Evolutionary conservation across 352 stramenopile species (phyloP).

Genomic region (Blastocystis sp.): DNA sequence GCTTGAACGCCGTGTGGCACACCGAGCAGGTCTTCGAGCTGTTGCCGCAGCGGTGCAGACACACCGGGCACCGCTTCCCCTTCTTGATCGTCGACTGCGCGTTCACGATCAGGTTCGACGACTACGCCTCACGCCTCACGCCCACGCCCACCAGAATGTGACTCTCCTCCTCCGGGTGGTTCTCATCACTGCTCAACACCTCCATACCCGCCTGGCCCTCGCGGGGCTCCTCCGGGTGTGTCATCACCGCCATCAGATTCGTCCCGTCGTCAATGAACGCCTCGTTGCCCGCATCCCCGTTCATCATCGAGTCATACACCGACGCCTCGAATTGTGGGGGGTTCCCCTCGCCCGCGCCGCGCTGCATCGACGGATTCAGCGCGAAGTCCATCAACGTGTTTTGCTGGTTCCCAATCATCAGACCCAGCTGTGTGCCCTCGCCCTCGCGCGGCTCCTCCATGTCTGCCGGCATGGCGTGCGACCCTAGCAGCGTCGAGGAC

Average conservation of each 20-base stretch:
- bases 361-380: background rate
- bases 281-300: background rate
- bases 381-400: conserved; percentile 32
- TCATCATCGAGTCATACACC: conserved; percentile 34
- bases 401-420: background rate
- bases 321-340: background rate
- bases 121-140: conserved; percentile 2
- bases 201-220: background rate
- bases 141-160: background rate
- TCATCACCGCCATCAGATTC: conserved; percentile 10
- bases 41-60: conserved; percentile 52
- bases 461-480: background rate
- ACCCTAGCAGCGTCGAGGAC: background rate
- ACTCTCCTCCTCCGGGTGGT: background rate
- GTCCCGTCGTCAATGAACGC: conserved; percentile 16
- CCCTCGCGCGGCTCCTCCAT: background rate
- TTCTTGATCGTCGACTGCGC: conserved; percentile 27
- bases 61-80: conserved; percentile 64
- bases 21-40: conserved; percentile 59
- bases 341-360: background rate
- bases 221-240: background rate
- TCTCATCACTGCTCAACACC: background rate
- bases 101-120: conserved; percentile 45
- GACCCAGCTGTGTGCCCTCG: background rate
- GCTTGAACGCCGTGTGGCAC: conserved; percentile 41